These are phyloP conservation scores for Phytophthora fragariaefolia DNA, from an alignment of 352 stramenopile species.

Conservation along the genomic window DNA sequence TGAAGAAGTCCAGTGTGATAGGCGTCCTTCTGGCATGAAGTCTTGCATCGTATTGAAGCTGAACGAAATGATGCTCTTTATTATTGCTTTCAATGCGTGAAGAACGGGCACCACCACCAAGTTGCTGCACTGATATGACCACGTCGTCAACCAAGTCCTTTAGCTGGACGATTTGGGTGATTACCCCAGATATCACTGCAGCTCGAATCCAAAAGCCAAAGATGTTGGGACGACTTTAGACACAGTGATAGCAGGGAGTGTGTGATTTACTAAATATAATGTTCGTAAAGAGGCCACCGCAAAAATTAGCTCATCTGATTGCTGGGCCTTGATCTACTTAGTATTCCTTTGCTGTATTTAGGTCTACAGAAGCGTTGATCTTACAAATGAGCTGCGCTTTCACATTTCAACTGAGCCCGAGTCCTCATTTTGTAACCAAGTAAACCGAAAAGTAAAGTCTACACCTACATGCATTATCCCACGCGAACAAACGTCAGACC, in stretches of 20 bases:
- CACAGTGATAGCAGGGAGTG: no score
- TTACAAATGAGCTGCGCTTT: no score
- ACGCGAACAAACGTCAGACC: not conserved
- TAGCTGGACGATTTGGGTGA: not conserved
- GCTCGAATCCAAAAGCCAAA: no score
- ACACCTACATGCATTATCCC: constrained; percentile 6
- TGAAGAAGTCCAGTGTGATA: constrained; percentile 28
- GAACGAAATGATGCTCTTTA: constrained; percentile 19
- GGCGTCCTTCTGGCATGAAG: constrained; percentile 18
- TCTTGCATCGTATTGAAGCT: constrained; percentile 16
- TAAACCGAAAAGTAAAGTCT: constrained; percentile 24
- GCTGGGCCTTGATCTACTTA: no score
- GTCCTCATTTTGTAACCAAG: constrained; percentile 16
- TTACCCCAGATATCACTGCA: not conserved
- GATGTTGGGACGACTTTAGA: no score
- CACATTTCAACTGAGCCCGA: not conserved
- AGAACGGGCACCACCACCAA: constrained; percentile 12
- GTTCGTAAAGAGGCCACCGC: no score
- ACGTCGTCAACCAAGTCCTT: constrained; percentile 13
- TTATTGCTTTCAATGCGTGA: constrained; percentile 17
- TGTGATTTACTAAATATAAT: no score
- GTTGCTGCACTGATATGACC: not conserved
- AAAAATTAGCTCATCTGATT: no score
- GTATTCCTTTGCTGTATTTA: no score
- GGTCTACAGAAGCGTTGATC: no score